A percentile compares a stretch with the other conserved stretches of the same genome.
phyloP scores from a whole-genome alignment of 1,139 yeast genomes.

The Eremothecium sinecaudum region DNA sequence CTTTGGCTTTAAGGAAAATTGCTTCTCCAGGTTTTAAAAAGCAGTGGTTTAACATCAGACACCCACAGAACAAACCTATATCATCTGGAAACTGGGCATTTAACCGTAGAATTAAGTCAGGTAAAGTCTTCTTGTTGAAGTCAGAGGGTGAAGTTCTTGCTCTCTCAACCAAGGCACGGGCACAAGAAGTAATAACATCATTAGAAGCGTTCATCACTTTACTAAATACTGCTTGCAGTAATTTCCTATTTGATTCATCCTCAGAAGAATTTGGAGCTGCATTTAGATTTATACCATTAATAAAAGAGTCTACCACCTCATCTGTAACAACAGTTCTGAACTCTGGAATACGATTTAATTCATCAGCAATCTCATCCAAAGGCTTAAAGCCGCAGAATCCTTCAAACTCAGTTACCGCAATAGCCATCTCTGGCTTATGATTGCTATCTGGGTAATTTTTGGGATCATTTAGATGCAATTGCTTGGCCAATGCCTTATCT shows the following conservation, averaged over 20 bases:
- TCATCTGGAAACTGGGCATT: slow-evolving; percentile 87
- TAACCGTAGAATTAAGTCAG: slow-evolving; percentile 64
- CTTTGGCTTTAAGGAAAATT: slow-evolving; percentile 91
- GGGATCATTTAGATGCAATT: slow-evolving; percentile 74
- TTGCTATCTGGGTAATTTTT: slow-evolving; percentile 93
- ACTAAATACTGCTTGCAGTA: slow-evolving; percentile 67
- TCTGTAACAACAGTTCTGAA: slow-evolving; percentile 61
- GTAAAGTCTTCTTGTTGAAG: slow-evolving; percentile 40
- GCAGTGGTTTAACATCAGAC: slow-evolving; percentile 84
- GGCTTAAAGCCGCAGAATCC: slow-evolving; percentile 99
- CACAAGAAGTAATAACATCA: slow-evolving; percentile 41
- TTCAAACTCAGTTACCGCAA: slow-evolving; percentile 90
- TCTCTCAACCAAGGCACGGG: slow-evolving; percentile 53
- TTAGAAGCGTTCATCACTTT: slow-evolving; percentile 75
- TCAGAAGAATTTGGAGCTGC: slow-evolving; percentile 41
- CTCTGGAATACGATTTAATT: slow-evolving; percentile 67
- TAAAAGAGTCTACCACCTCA: slow-evolving; percentile 46
- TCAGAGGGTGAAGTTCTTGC: slow-evolving; percentile 45
- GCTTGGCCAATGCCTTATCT: slow-evolving; percentile 72
- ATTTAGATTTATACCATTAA: slow-evolving; percentile 38
- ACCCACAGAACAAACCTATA: slow-evolving; percentile 92
- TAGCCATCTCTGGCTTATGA: slow-evolving; percentile 99
- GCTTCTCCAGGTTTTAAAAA: slow-evolving; percentile 85
- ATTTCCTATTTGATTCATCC: slow-evolving; percentile 46
- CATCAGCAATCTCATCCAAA: slow-evolving; percentile 57